Evolutionary conservation across 2,329 filamentous ascomycete genomes (phyloP), one percentile per base, ranked within the genome.

Genomic region (Fusarium nurragi): DNA sequence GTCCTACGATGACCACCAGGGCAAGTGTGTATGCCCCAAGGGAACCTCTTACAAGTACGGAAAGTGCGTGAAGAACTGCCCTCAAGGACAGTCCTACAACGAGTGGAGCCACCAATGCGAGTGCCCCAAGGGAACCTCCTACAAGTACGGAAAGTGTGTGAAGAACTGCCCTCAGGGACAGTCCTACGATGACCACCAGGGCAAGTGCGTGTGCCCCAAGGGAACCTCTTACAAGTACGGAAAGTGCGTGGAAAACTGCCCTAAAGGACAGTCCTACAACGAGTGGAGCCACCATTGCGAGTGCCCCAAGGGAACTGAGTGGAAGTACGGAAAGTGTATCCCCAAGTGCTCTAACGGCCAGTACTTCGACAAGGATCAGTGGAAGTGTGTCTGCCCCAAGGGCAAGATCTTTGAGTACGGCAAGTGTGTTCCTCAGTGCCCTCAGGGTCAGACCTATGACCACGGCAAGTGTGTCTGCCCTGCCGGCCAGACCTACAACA

Each of bases 351-450:
- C 26, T 2, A 2, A 39, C 14, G 60, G 57, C 11, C 60, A 62
- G 16, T 34, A 25, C 25, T 62, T 39, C 22, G 26, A 64, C 21
- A 50, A 57, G 37, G 14, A 46, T 2, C 2, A 16, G 5, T 16
- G 44, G 23, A 46, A 57, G 41, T 67, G 65, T 12, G 43, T 47
- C 4, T 67, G 65, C 60, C 55, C 64, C 16, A 59, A 53, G 18
- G 65, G 65, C 16, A 64, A 62, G 45, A 18, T 38, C 25, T 49
- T 49, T 13, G 32, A 52, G 56, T 60, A 62, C 12, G 54, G 54
- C 7, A 52, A 60, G 34, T 66, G 64, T 43, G 6, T 40, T 13
- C 48, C 56, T 6, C 12, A 55, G 23, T 64, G 60, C 21, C 58
- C 60, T 12, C 4, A 49, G 7, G 56, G 45, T 6, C 52, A 62